Evolutionary conservation across 2,329 filamentous ascomycete species (phyloP).

Genomic region (Exophiala xenobiotica): DNA sequence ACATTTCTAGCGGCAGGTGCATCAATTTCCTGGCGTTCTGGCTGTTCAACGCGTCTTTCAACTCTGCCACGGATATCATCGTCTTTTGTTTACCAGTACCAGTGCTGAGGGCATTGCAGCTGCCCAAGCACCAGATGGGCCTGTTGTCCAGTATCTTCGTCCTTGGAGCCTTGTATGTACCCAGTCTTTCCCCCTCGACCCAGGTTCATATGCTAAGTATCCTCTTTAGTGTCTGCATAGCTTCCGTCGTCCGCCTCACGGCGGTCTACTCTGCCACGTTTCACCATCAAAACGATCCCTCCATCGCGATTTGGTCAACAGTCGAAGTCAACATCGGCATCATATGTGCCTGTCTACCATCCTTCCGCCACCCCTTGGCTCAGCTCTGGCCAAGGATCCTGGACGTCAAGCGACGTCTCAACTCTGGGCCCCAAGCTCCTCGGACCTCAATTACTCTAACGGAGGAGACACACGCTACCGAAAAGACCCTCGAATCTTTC

Average conservation of each 20-base stretch:
- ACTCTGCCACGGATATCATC: slow-evolving; percentile 39
- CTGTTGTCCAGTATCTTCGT: slow-evolving; percentile 25
- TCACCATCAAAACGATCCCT: slow-evolving; percentile 6
- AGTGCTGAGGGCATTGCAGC: slow-evolving; percentile 35
- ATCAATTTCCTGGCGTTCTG: slow-evolving; percentile 33
- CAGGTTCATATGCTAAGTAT: background rate
- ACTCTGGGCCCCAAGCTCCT: background rate
- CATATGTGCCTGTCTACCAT: slow-evolving; percentile 42
- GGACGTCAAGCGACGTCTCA: background rate
- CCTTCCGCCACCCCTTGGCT: slow-evolving; percentile 14
- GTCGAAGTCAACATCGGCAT: slow-evolving; percentile 46
- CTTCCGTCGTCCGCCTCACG: slow-evolving; percentile 19
- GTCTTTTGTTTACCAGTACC: slow-evolving; percentile 39
- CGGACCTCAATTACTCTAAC: background rate
- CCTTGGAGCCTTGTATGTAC: slow-evolving; percentile 32
- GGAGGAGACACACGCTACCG: background rate
- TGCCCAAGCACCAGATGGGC: slow-evolving; percentile 22
- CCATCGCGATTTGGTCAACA: slow-evolving; percentile 45
- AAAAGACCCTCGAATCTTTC: background rate
- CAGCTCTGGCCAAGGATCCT: slow-evolving; percentile 9
- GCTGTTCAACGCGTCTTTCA: slow-evolving; percentile 37
- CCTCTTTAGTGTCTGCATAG: slow-evolving; percentile 15
- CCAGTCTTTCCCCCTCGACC: background rate
- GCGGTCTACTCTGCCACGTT: slow-evolving; percentile 13
- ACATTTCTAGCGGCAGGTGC: slow-evolving; percentile 22